Percentiles rank a stretch among this genome's conserved stretches.
Evolutionary conservation across 306 rosid species (phyloP).

Genomic region (Vigna angularis): DNA sequence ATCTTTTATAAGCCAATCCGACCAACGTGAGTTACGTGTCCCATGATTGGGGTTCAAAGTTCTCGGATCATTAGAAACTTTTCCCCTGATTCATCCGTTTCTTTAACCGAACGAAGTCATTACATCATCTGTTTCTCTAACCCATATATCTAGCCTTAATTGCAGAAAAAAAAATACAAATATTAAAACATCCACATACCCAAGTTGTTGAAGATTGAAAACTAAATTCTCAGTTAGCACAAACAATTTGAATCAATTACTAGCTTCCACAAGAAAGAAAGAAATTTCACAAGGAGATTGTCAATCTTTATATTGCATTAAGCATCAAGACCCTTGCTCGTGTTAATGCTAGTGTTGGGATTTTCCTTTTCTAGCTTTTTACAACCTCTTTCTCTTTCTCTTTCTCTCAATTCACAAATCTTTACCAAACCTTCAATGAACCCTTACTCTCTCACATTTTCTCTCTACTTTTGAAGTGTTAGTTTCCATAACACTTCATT

Average conservation of each 20-base stretch:
- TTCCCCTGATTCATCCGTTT: not conserved
- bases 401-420: too few relatives aligned
- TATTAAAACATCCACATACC: conserved; percentile 21
- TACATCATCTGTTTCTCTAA: not conserved
- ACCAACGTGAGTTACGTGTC: not conserved
- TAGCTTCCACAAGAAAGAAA: not conserved
- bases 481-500: too few relatives aligned
- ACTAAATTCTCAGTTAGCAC: conserved; percentile 16
- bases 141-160: conserved; percentile 11
- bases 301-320: not conserved
- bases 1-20: conserved; percentile 19
- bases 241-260: conserved; percentile 21
- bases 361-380: too few relatives aligned
- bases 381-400: too few relatives aligned
- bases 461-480: too few relatives aligned
- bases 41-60: conserved; percentile 11
- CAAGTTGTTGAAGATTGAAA: conserved; percentile 33
- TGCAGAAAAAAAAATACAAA: conserved; percentile 19
- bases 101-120: not conserved
- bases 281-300: conserved; percentile 15
- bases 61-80: not conserved
- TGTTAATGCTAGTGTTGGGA: too few relatives aligned
- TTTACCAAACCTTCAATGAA: too few relatives aligned
- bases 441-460: too few relatives aligned
- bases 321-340: too few relatives aligned